These are phyloP conservation scores for Naegleria gruberi DNA, from an alignment of 208 protist genomes.

Conservation along the genomic window DNA sequence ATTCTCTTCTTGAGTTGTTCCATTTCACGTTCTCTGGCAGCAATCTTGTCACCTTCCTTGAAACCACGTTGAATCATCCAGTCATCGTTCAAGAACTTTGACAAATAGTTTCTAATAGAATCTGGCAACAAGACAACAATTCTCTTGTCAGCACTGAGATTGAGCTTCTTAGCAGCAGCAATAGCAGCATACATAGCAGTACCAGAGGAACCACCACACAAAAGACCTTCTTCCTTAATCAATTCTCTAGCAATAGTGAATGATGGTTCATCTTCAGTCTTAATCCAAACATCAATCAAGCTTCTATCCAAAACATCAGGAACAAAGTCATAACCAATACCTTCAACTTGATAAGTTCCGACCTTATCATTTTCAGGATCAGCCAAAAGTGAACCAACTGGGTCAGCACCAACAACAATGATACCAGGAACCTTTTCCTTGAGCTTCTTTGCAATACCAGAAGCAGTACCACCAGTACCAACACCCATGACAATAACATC, in stretches of 20 bases:
- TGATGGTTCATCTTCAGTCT: conserved; percentile 79
- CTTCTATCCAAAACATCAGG: conserved; percentile 79
- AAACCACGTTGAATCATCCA: conserved; percentile 92
- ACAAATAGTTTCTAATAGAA: conserved; percentile 93
- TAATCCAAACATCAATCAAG: conserved; percentile 82
- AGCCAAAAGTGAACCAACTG: conserved; percentile 85
- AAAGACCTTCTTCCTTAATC: conserved; percentile 85
- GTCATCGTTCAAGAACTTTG: conserved; percentile 85
- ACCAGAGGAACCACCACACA: conserved; percentile 86
- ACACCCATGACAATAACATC: conserved; percentile 86
- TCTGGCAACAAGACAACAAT: conserved; percentile 89
- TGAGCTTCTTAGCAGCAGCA: conserved; percentile 76
- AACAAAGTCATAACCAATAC: conserved; percentile 96
- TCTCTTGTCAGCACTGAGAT: conserved; percentile 54
- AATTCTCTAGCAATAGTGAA: conserved; percentile 81
- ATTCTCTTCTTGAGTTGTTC: conserved; percentile 53
- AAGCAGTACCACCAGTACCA: conserved; percentile 93
- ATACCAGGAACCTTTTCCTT: conserved; percentile 64
- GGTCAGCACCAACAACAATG: conserved; percentile 89
- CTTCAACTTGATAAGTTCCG: conserved; percentile 83
- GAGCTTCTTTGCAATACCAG: conserved; percentile 72
- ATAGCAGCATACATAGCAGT: conserved; percentile 74
- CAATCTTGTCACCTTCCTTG: conserved; percentile 57
- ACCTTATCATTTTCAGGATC: conserved; percentile 58
- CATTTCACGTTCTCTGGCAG: conserved; percentile 52